A percentile compares a stretch with the other conserved stretches of the same genome.
These are phyloP conservation scores for Boletus eberwhitei DNA, from an alignment of 768 basidiomycete species.

Conservation along the genomic window DNA sequence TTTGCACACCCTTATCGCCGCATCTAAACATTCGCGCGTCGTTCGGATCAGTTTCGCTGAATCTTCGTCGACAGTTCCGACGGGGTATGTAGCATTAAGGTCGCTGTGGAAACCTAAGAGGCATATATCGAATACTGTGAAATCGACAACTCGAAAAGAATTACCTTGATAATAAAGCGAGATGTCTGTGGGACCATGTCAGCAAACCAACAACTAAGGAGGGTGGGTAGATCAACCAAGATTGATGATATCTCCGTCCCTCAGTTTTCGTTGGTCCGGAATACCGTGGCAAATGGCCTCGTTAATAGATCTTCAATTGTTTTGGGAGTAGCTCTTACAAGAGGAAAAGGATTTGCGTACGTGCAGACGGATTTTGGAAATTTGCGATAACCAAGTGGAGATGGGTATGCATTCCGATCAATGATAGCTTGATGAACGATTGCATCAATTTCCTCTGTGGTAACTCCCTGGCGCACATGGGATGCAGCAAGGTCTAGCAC, in stretches of 20 bases:
- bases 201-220: slow-evolving; percentile 13
- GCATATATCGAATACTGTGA: not conserved
- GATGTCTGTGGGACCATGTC: slow-evolving; percentile 51
- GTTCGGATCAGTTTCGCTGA: slow-evolving; percentile 78
- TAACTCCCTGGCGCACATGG: slow-evolving; percentile 83
- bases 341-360: slow-evolving; percentile 43
- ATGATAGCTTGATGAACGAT: slow-evolving; percentile 91
- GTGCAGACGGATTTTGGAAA: slow-evolving; percentile 98
- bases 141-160: slow-evolving; percentile 8
- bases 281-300: slow-evolving; percentile 98
- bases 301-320: slow-evolving; percentile 69
- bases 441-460: slow-evolving; percentile 92
- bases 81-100: slow-evolving; percentile 90
- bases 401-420: slow-evolving; percentile 90
- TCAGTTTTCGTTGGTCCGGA: slow-evolving; percentile 78
- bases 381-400: slow-evolving; percentile 84
- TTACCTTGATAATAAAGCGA: slow-evolving; percentile 75
- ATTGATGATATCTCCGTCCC: slow-evolving; percentile 96
- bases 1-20: slow-evolving; percentile 88
- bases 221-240: slow-evolving; percentile 53
- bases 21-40: slow-evolving; percentile 80
- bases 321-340: slow-evolving; percentile 1
- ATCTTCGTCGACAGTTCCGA: slow-evolving; percentile 81
- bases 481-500: slow-evolving; percentile 92
- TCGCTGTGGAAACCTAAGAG: slow-evolving; percentile 82